Conservation (phyloP, 371 early-diverging fungal species). For the Mucor indicus region DNA sequence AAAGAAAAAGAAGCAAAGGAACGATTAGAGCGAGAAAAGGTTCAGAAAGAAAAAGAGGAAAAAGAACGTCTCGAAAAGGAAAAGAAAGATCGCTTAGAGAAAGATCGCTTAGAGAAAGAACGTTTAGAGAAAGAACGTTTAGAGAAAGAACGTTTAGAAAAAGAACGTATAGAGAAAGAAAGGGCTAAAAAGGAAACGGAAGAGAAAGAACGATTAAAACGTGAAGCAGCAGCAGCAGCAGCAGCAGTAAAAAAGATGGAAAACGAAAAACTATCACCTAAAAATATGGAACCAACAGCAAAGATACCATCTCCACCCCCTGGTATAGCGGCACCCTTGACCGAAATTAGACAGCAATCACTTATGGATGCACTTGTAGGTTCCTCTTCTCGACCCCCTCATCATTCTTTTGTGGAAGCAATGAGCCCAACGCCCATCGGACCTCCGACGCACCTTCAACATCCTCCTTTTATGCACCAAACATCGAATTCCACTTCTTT, state of each 20-base stretch:
- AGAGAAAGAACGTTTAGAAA: too few species aligned
- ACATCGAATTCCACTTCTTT: conserved; percentile 2
- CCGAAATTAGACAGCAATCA: conserved; percentile 17
- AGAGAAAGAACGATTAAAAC: conserved; percentile 15
- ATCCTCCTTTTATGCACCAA: conserved; percentile 9
- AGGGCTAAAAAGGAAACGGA: too few species aligned
- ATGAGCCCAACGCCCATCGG: too few species aligned
- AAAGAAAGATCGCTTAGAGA: not conserved
- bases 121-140: too few species aligned
- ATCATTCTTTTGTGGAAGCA: not conserved
- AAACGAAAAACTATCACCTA: too few species aligned
- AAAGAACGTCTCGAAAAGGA: too few species aligned
- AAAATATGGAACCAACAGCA: too few species aligned
- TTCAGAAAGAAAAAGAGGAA: too few species aligned
- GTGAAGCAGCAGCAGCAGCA: too few species aligned
- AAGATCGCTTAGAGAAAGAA: too few species aligned
- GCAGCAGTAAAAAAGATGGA: too few species aligned
- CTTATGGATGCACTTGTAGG: conserved; percentile 23
- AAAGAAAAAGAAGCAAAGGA: conserved; percentile 13
- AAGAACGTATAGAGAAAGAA: too few species aligned
- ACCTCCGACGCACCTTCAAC: conserved; percentile 6
- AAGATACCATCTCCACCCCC: conserved; percentile 2
- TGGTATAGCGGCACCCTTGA: not conserved
- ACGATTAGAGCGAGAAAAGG: not conserved
- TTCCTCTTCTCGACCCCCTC: not conserved